Evolutionary conservation across 2,329 filamentous ascomycete species (phyloP), one percentile per base, ranked within the genome.

Genomic region (Verticillium nubilum): DNA sequence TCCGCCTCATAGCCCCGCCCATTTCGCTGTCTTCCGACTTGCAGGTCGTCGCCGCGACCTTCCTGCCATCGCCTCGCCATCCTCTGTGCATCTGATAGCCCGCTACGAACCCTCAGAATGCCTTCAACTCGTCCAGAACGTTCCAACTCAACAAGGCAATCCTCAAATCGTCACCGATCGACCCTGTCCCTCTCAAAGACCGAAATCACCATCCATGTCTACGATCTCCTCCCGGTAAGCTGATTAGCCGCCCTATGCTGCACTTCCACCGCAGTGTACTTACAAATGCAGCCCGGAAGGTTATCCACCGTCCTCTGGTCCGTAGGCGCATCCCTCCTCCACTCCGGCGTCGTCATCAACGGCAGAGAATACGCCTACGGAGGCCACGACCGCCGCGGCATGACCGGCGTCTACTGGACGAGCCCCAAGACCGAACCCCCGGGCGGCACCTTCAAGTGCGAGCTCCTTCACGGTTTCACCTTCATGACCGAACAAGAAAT

Each of bases 351-450:
- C 58, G 90, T 92, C 47, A 91, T 95, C 73, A 87, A 88, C 70
- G 85, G 88, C 65, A 84, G 80, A 63, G 91, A 96, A 77, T 96
- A 95, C 70, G 91, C 91, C 25, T 96, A 91, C 68, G 91, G 91
- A 52, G 91, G 91, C 1, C 91, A 96, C 71, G 86, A 91, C 69
- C 84, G 83, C 66, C 83, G 78, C 56, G 83, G 84, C 26, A 73
- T 88, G 59, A 94, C 89, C 4, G 91, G 91, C 55, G 91, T 96
- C 9, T 96, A 95, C 76, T 92, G 87, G 86, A 94, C 90, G 17
- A 86, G 80, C 63, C 91, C 91, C 1, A 81, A 80, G 64, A 83
- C 85, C 31, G 85, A 88, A 55, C 91, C 91, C 0, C 90, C 91
- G 0, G 91, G 91, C 31, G 90, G 89, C 52, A 91, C 87, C 1